phyloP scores from a whole-genome alignment of 2,329 filamentous ascomycete genomes.

The Fusarium sambucinum region DNA sequence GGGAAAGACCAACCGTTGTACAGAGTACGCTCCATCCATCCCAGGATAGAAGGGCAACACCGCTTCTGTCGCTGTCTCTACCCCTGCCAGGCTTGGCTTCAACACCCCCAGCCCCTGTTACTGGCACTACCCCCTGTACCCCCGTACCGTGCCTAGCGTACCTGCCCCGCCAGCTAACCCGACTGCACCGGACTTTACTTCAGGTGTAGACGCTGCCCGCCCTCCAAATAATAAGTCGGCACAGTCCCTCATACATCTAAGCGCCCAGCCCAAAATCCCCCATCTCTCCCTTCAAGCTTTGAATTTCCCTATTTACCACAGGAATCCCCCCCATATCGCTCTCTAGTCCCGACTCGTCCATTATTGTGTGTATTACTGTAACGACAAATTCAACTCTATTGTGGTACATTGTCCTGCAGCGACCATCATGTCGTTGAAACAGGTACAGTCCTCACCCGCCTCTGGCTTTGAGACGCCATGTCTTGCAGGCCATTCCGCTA shows the following conservation, averaged over 20 bases:
- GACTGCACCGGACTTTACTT: conserved; percentile 28
- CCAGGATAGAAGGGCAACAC: conserved; percentile 38
- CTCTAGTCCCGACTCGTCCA: conserved; percentile 14
- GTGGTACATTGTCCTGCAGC: conserved; percentile 43
- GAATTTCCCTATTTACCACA: conserved; percentile 37
- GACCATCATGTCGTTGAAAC: conserved; percentile 69
- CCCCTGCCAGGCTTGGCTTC: conserved; percentile 9
- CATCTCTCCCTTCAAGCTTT: conserved; percentile 39
- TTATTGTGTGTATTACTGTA: conserved; percentile 14
- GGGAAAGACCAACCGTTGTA: conserved; percentile 35
- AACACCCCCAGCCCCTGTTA: conserved; percentile 26
- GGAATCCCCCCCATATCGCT: conserved; percentile 17
- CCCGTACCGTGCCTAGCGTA: conserved; percentile 45
- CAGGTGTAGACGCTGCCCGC: conserved; percentile 38
- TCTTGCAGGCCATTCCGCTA: conserved; percentile 29
- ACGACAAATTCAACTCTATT: conserved; percentile 16
- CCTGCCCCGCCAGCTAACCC: conserved; percentile 35
- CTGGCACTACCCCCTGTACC: conserved; percentile 27
- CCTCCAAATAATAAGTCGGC: conserved; percentile 48
- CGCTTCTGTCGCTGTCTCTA: conserved; percentile 18
- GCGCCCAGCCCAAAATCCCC: conserved; percentile 39
- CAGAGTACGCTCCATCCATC: conserved; percentile 22
- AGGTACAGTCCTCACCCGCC: conserved; percentile 57
- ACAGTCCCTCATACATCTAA: conserved; percentile 46
- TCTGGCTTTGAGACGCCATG: conserved; percentile 6